phyloP scores from a whole-genome alignment of 495 filamentous ascomycete genomes.

The Hypoxylon lenormandii region DNA sequence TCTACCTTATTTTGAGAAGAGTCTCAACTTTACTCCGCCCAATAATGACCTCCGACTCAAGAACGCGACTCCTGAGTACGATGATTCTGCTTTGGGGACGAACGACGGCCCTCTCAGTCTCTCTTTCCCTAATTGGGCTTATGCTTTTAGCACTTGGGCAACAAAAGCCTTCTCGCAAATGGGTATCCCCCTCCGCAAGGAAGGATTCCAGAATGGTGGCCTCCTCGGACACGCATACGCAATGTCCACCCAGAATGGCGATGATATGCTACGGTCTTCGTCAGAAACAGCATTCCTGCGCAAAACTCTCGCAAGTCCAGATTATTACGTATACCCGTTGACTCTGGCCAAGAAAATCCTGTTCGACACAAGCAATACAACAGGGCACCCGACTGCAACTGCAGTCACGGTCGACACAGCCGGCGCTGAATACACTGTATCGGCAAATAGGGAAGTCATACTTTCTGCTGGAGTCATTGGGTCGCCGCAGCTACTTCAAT shows the following conservation, averaged over 20 bases:
- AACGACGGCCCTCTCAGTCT: constrained; percentile 38
- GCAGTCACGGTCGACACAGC: constrained; percentile 32
- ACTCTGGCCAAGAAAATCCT: constrained; percentile 56
- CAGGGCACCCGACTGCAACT: too few relatives aligned
- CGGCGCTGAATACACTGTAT: constrained; percentile 25
- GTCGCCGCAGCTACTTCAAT: constrained; percentile 65
- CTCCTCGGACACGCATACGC: constrained; percentile 50
- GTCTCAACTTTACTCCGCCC: constrained; percentile 51
- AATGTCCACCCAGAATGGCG: constrained; percentile 48
- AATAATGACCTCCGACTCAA: constrained; percentile 37
- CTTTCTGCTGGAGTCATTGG: constrained; percentile 61
- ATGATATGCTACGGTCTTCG: constrained; percentile 41
- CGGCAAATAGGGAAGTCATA: constrained; percentile 60
- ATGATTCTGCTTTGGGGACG: constrained; percentile 33
- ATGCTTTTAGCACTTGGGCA: constrained; percentile 52
- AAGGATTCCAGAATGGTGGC: constrained; percentile 52
- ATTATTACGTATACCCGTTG: constrained; percentile 49
- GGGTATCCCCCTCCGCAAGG: constrained; percentile 50
- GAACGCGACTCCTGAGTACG: constrained; percentile 48
- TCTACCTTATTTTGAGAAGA: constrained; percentile 60
- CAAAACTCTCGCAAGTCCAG: constrained; percentile 39
- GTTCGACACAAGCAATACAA: constrained; percentile 47
- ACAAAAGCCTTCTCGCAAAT: constrained; percentile 50
- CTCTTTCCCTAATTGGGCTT: constrained; percentile 38
- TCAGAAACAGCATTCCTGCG: constrained; percentile 45